phyloP scores from a whole-genome alignment of 352 stramenopile genomes.

The Plasmopara halstedii region DNA sequence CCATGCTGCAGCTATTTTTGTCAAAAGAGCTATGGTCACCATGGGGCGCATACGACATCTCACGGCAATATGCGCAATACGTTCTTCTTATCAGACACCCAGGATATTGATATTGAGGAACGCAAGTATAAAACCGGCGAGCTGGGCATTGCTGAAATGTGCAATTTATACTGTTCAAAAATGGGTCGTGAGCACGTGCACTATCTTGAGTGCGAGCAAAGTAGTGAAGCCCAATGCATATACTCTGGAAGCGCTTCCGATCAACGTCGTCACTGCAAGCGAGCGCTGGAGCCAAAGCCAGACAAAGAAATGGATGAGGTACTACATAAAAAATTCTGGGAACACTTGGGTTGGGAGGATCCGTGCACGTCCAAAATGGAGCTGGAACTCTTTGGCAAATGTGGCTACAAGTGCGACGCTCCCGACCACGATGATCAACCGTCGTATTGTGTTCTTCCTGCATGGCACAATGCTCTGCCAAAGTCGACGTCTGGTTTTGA shows the following conservation, averaged over 20 bases:
- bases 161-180: conserved; percentile 72
- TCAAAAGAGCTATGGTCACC: conserved; percentile 48
- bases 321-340: conserved; percentile 71
- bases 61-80: conserved; percentile 82
- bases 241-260: conserved; percentile 41
- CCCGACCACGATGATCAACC: conserved; percentile 48
- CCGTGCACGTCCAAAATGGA: conserved; percentile 41
- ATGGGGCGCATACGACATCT: conserved; percentile 44
- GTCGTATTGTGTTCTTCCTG: conserved; percentile 55
- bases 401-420: conserved; percentile 61
- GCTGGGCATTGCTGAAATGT: conserved; percentile 67
- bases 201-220: conserved; percentile 59
- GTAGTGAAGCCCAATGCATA: conserved; percentile 27
- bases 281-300: conserved; percentile 43
- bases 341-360: conserved; percentile 44
- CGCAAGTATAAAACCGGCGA: conserved; percentile 68
- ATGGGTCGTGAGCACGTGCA: conserved; percentile 72
- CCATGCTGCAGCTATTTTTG: conserved; percentile 76
- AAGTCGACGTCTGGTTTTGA: conserved; percentile 26
- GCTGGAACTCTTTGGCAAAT: conserved; percentile 58
- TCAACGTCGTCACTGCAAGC: conserved; percentile 62
- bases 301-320: conserved; percentile 54
- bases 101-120: conserved; percentile 60
- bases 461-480: conserved; percentile 42
- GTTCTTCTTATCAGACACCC: conserved; percentile 47